These are phyloP conservation scores for Borovskyia barvae DNA, from an alignment of 208 protist species.

Conservation along the genomic window DNA sequence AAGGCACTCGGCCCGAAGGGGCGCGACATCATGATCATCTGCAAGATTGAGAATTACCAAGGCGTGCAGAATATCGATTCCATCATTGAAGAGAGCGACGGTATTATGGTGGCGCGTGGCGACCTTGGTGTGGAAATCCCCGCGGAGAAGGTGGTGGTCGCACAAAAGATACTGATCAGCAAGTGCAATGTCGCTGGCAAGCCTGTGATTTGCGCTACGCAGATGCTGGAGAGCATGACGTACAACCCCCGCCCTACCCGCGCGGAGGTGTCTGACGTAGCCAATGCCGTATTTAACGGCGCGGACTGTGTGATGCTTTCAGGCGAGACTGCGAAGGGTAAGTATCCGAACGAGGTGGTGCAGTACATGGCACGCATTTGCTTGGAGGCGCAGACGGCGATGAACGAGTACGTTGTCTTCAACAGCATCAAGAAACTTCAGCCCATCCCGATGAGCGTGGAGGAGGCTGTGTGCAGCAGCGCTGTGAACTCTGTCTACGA, in stretches of 20 bases:
- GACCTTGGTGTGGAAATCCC: constrained; percentile 99
- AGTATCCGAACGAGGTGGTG: constrained; percentile 96
- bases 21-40: constrained; percentile 94
- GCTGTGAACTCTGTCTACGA: constrained; percentile 95
- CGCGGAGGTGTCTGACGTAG: constrained; percentile 97
- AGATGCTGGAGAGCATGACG: constrained; percentile 98
- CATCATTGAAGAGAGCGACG: constrained; percentile 96
- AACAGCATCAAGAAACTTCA: constrained; percentile 80
- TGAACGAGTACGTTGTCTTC: constrained; percentile 73
- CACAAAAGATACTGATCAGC: constrained; percentile 99
- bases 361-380: constrained; percentile 94
- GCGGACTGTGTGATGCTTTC: constrained; percentile 99
- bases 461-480: constrained; percentile 92
- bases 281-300: constrained; percentile 98
- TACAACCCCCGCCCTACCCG: constrained; percentile 97
- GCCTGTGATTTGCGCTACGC: constrained; percentile 98
- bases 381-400: constrained; percentile 79
- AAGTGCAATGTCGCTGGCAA: constrained; percentile 98
- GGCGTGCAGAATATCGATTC: constrained; percentile 97
- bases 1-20: constrained; percentile 85
- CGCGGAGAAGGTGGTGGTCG: constrained; percentile 95
- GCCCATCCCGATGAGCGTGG: constrained; percentile 66
- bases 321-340: constrained; percentile 98
- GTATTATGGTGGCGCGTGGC: constrained; percentile 99
- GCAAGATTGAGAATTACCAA: constrained; percentile 99